Base-by-base conservation (phyloP, 2,329 filamentous ascomycete species). In the Tolypocladium nubicola region DNA sequence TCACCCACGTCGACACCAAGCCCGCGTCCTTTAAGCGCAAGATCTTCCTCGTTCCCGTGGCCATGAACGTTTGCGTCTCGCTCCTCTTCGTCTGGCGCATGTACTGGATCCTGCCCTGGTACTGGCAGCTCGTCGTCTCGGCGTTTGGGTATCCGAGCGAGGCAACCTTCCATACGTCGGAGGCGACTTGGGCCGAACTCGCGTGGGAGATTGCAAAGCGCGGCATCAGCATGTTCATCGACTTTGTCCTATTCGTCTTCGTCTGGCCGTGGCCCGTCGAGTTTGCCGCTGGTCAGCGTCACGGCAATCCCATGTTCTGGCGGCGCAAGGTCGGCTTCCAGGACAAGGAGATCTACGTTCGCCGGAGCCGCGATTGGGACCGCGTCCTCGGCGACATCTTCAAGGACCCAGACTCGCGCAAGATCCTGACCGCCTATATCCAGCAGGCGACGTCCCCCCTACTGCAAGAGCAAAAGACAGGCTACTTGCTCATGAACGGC, bases 401-500 rank as follows among this genome's bases (percentile, higher is more conserved):
- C 59, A 73, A 73, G 59, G 79, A 76, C 57, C 65, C 67, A 33
- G 79, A 78, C 53, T 78, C 79, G 59, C 78, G 73, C 66, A 83
- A 73, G 71, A 75, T 84, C 56, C 80, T 90, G 64, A 77, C 85
- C 63, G 77, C 77, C 14, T 79, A 83, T 58, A 73, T 96, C 52
- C 71, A 85, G 60, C 79, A 83, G 2, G 92, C 90, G 2, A 87
- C 92, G 4, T 80, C 86, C 19, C 81, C 84, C 26, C 73, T 83
- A 65, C 78, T 85, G 55, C 76, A 93, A 65, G 76, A 80, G 63
- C 79, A 84, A 64, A 96, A 95, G 79, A 96, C 91, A 37, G 91
- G 90, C 23, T 96, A 95, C 68, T 73, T 95, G 61, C 85, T 94
- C 63, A 88, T 96, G 78, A 89, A 92, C 68, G 82, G 80, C 60